phyloP scores from a whole-genome alignment of 2,329 filamentous ascomycete genomes.

The Hypoxylon sp. region DNA sequence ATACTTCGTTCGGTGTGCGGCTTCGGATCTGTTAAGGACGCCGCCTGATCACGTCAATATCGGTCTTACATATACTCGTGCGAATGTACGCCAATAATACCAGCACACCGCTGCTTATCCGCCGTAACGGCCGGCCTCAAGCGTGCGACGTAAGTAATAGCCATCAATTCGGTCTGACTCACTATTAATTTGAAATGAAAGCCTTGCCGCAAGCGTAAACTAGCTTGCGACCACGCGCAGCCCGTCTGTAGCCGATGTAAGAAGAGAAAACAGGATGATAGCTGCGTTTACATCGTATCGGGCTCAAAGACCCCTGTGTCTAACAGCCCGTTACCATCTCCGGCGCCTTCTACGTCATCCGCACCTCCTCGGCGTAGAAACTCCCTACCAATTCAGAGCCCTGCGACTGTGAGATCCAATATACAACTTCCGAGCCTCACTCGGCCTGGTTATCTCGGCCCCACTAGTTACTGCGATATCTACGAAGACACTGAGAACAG shows the following conservation, averaged over 20 bases:
- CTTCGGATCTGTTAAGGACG: slow-evolving; percentile 20
- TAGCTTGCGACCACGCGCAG: slow-evolving; percentile 60
- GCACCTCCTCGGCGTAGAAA: slow-evolving; percentile 13
- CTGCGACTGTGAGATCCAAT: slow-evolving; percentile 37
- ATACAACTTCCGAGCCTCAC: slow-evolving; percentile 31
- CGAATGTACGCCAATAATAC: slow-evolving; percentile 17
- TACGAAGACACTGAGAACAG: slow-evolving; percentile 59
- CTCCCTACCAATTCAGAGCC: slow-evolving; percentile 17
- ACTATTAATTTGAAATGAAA: slow-evolving; percentile 50
- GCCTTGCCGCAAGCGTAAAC: slow-evolving; percentile 58
- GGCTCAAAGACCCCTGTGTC: slow-evolving; percentile 14
- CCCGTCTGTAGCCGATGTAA: slow-evolving; percentile 58
- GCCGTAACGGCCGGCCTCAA: slow-evolving; percentile 50
- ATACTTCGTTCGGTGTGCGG: slow-evolving; percentile 15
- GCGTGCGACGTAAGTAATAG: slow-evolving; percentile 48
- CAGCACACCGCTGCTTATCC: slow-evolving; percentile 45
- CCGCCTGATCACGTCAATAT: background rate
- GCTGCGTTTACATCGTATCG: slow-evolving; percentile 55
- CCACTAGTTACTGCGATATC: slow-evolving; percentile 59
- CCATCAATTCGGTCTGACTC: background rate
- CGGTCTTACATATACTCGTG: background rate
- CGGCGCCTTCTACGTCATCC: slow-evolving; percentile 19
- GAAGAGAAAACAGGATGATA: slow-evolving; percentile 51
- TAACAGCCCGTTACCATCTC: slow-evolving; percentile 33
- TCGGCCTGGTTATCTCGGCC: slow-evolving; percentile 59